These are phyloP conservation scores for Sphagnum contortum DNA, from an alignment of 225 moss, liverwort and hornwort genomes.

Conservation along the genomic window DNA sequence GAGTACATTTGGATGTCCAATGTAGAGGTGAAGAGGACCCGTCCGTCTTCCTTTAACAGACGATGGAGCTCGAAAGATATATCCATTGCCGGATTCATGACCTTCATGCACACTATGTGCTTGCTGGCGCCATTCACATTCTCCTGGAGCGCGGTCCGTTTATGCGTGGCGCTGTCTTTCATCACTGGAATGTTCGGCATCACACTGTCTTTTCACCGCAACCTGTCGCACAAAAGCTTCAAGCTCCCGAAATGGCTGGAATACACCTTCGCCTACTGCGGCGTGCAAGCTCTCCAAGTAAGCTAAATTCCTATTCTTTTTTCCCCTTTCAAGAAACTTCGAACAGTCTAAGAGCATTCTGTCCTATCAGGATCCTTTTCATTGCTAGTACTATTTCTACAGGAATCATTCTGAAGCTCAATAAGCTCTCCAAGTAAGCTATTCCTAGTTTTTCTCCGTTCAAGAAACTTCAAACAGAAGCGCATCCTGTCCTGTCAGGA, in stretches of 20 bases:
- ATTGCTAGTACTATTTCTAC: too few species aligned
- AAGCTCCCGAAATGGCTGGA: slow-evolving; percentile 98
- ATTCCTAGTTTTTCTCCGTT: too few species aligned
- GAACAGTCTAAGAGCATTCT: too few species aligned
- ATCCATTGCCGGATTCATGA: slow-evolving; percentile 62
- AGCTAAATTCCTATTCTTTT: background rate
- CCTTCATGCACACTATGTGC: slow-evolving; percentile 75
- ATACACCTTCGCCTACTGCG: slow-evolving; percentile 87
- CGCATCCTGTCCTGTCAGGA: too few species aligned
- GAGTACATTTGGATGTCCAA: slow-evolving; percentile 82
- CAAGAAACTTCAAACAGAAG: too few species aligned
- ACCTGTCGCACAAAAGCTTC: slow-evolving; percentile 88
- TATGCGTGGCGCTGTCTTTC: slow-evolving; percentile 61
- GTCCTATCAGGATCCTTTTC: too few species aligned
- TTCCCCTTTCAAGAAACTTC: too few species aligned
- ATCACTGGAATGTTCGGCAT: slow-evolving; percentile 89
- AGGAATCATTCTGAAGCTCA: too few species aligned
- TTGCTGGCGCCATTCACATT: slow-evolving; percentile 83
- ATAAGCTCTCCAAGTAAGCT: too few species aligned
- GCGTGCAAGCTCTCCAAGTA: slow-evolving; percentile 92
- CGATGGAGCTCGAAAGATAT: slow-evolving; percentile 81
- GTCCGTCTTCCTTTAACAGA: slow-evolving; percentile 76
- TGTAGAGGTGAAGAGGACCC: slow-evolving; percentile 56
- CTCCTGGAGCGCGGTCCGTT: slow-evolving; percentile 72
- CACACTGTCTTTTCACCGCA: slow-evolving; percentile 78